Evolutionary conservation across 208 protist species (phyloP), one percentile per base, ranked within the genome.

Genomic region (Leishmania turanica): DNA sequence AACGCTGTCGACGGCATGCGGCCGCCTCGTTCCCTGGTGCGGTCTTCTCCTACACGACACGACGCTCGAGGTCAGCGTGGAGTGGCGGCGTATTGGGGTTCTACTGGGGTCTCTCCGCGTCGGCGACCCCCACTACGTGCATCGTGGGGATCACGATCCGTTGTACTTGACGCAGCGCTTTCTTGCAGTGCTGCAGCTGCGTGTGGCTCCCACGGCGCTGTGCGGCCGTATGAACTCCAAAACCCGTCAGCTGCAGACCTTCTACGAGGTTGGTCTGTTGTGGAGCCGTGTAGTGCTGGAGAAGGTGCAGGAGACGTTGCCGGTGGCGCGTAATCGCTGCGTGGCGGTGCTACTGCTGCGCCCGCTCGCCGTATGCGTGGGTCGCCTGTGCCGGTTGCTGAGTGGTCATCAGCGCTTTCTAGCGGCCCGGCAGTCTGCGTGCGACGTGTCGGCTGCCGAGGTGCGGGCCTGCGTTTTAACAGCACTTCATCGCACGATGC

Each of bases 211-310:
- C 4, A 93, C 89, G 2, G 85, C 79, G 60, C 69, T 96, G 58
- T 96, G 91, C 73, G 45, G 81, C 37, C 81, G 81, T 37, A 81
- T 94, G 49, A 95, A 94, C 83, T 89, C 79, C 56, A 84, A 78
- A 37, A 34, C 60, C 40, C 88, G 93, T 8, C 90, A 93, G 45
- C 42, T 92, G 77, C 91, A 93, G 77, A 95, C 93, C 19, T 65
- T 96, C 6, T 91, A 89, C 62, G 93, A 96, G 70, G 82, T 90
- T 2, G 78, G 74, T 0, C 80, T 95, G 47, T 72, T 96, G 37
- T 93, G 88, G 88, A 85, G 88, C 42, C 87, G 90, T 34, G 84
- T 91, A 54, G 68, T 89, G 54, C 64, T 92, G 37, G 56, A 78
- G 27, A 87, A 92, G 79, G 78, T 92, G 47, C 84, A 87, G 65